A percentile compares a stretch with the other conserved stretches of the same genome.
Evolutionary conservation across 2,329 filamentous ascomycete genomes (phyloP).

Genomic region (Clonostachys sp.): DNA sequence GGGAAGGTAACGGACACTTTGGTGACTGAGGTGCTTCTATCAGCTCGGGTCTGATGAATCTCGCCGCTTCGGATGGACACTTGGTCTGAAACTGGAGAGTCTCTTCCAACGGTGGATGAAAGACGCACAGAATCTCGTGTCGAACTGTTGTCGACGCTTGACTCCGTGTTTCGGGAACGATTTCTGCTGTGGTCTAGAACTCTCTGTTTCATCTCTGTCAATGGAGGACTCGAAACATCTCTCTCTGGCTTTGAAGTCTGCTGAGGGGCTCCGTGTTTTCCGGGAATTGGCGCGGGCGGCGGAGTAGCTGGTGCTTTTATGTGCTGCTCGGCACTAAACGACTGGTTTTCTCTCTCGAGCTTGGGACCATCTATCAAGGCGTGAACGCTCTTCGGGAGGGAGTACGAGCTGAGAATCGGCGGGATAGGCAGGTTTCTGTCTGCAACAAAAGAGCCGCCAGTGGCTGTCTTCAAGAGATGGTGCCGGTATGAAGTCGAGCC

Average conservation of each 20-base stretch:
- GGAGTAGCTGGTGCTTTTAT: neutral
- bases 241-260: no score
- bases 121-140: no score
- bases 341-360: neutral
- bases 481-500: constrained; percentile 4
- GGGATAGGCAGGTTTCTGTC: constrained; percentile 11
- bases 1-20: constrained; percentile 7
- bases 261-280: no score
- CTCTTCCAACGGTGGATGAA: no score
- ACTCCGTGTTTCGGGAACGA: no score
- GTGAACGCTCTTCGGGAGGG: neutral
- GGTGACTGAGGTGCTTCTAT: constrained; percentile 6
- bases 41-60: constrained; percentile 8
- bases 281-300: no score
- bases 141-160: neutral
- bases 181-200: no score
- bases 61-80: constrained; percentile 7
- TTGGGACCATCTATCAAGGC: neutral
- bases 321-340: neutral
- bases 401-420: constrained; percentile 8
- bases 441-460: constrained; percentile 7
- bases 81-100: constrained; percentile 8
- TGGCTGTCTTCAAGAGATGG: constrained; percentile 14
- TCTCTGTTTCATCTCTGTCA: no score
- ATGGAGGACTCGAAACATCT: no score